Base-by-base conservation (phyloP, 176 grass and related monocot species). In the Coix lacrymajobi region DNA sequence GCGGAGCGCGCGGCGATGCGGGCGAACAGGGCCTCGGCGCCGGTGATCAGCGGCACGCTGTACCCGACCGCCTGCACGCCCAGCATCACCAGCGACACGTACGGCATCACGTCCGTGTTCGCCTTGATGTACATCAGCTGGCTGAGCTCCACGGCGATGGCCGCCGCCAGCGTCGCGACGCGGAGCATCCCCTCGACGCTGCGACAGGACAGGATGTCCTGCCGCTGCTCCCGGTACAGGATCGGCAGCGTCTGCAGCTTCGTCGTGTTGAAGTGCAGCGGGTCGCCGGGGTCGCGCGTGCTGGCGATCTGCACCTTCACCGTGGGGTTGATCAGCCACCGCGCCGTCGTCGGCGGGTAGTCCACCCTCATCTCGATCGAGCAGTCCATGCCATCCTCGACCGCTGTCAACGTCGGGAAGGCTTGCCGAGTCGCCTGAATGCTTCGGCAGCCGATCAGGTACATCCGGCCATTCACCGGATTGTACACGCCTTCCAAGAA, bases 401-500 rank as follows among this genome's bases (percentile, higher is more conserved):
- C 80, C 2, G 76, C 83, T 17, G 15, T 17, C 33, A 69, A 77
- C 7, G 80, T 16, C 20, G 80, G 29, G 20, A 94, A 68, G 44
- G 33, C 83, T 81, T 73, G 11, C 80, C 87, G 90, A 0, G 88
- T 51, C 19, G 69, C 90, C 2, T 83, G 38, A 11, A 92, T 77
- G 30, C 83, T 89, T 77, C 92, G 87, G 84, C 94, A 97, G 5
- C 89, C 90, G 60, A 94, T 89, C 62, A 97, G 88, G 86, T 97
- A 94, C 94, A 94, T 97, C 65, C 67, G 81, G 7, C 92, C 94
- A 13, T 97, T 79, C 54, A 89, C 41, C 52, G 92, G 88, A 58
- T 92, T 97, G 89, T 97, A 97, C 71, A 97, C 81, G 73, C 94
- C 94, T 63, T 97, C 94, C 88, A 97, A 66, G 12, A 79, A 87